A percentile compares a stretch with the other conserved stretches of the same genome.
phyloP scores from a whole-genome alignment of 78 protist genomes.

The Dictyostelium capitatum region DNA sequence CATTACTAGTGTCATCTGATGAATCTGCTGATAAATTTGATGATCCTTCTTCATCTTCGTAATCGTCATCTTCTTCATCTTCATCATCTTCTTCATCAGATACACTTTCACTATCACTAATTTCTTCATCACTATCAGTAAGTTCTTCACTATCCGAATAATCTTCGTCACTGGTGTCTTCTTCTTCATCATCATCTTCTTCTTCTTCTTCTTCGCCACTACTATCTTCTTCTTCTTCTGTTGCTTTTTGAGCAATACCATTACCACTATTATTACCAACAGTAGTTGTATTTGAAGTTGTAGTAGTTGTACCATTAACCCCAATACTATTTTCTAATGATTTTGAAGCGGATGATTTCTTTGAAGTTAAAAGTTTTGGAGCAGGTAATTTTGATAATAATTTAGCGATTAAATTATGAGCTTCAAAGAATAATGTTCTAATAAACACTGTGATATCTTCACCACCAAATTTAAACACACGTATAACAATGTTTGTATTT shows the following conservation, averaged over 20 bases:
- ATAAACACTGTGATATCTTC: background rate
- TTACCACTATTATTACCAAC: background rate
- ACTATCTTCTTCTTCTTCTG: background rate
- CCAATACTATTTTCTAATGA: background rate
- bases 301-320: background rate
- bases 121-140: background rate
- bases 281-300: too few species aligned
- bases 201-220: background rate
- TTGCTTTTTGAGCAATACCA: too few species aligned
- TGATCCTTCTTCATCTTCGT: too few species aligned
- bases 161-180: background rate
- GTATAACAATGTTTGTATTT: background rate
- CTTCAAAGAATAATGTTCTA: background rate
- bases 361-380: background rate
- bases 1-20: too few species aligned
- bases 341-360: background rate
- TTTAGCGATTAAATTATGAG: background rate
- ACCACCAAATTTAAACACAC: constrained; percentile 8
- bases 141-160: background rate
- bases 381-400: background rate
- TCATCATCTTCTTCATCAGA: background rate
- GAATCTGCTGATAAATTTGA: too few species aligned
- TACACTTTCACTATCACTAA: background rate
- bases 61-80: background rate
- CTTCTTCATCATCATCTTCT: background rate